A percentile compares a stretch with the other conserved stretches of the same genome.
Evolutionary conservation across 805 yeast species (phyloP).

Genomic region (Pichia phayaonensis): DNA sequence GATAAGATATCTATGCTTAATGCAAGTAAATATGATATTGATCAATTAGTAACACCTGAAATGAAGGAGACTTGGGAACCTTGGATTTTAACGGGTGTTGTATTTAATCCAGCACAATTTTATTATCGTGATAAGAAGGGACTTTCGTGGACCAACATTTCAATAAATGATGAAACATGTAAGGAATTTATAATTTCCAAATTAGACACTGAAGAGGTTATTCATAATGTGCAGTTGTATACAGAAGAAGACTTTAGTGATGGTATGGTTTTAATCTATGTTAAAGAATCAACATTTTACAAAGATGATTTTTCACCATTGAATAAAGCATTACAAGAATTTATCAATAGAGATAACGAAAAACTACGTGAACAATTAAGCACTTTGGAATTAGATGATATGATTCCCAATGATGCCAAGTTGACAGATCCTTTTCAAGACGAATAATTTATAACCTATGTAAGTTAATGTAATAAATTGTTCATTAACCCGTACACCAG

Average conservation of each 20-base stretch:
- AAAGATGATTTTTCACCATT: conserved; percentile 8
- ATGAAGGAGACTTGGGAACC: conserved; percentile 26
- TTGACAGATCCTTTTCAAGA: background rate
- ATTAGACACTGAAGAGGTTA: conserved; percentile 22
- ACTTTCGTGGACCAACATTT: conserved; percentile 26
- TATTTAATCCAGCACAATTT: conserved; percentile 27
- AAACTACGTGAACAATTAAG: conserved; percentile 12
- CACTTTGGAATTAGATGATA: background rate
- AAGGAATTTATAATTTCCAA: conserved; percentile 19
- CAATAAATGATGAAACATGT: conserved; percentile 21
- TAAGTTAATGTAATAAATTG: background rate
- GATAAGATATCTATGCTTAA: conserved; percentile 15
- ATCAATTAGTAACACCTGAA: conserved; percentile 18
- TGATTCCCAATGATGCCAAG: background rate
- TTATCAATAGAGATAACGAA: conserved; percentile 27
- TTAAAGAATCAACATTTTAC: conserved; percentile 21
- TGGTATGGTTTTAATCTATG: conserved; percentile 30
- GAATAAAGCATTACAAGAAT: conserved; percentile 23
- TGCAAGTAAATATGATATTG: conserved; percentile 20
- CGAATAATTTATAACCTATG: too few relatives aligned
- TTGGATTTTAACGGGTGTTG: conserved; percentile 32
- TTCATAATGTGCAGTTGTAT: conserved; percentile 14
- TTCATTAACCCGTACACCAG: background rate
- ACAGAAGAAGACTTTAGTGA: conserved; percentile 23
- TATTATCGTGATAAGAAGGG: conserved; percentile 21